phyloP scores from a whole-genome alignment of 805 yeast species.

The Pichia cabralensis region DNA sequence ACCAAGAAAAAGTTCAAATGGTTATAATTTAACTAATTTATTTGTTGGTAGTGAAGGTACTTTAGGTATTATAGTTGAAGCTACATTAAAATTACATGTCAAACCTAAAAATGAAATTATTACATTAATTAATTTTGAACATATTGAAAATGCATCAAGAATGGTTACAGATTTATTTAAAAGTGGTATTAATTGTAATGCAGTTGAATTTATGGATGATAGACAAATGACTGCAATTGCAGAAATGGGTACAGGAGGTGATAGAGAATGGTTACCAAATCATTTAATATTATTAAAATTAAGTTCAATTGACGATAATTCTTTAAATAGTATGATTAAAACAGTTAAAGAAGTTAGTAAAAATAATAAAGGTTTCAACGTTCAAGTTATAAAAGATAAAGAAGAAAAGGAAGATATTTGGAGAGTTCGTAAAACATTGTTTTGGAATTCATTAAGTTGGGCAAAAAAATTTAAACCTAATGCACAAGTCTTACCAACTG shows the following conservation, averaged over 20 bases:
- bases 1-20: constrained; percentile 71
- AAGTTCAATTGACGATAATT: constrained; percentile 36
- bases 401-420: constrained; percentile 61
- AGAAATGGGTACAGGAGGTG: constrained; percentile 31
- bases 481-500: constrained; percentile 59
- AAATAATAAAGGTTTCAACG: constrained; percentile 42
- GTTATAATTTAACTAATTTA: constrained; percentile 67
- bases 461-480: constrained; percentile 39
- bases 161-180: constrained; percentile 55
- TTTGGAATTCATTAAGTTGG: constrained; percentile 59
- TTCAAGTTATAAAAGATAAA: constrained; percentile 52
- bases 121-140: constrained; percentile 58
- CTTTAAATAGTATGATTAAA: constrained; percentile 32
- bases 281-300: constrained; percentile 48
- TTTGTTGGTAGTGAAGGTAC: constrained; percentile 77
- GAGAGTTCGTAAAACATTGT: constrained; percentile 64
- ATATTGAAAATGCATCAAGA: constrained; percentile 59
- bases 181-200: constrained; percentile 58
- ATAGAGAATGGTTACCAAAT: constrained; percentile 23
- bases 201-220: constrained; percentile 66
- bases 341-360: constrained; percentile 42
- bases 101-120: constrained; percentile 58
- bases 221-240: constrained; percentile 62
- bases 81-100: constrained; percentile 59
- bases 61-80: constrained; percentile 68